phyloP scores from a whole-genome alignment of 352 stramenopile species.

The Pythium sukuiense region DNA sequence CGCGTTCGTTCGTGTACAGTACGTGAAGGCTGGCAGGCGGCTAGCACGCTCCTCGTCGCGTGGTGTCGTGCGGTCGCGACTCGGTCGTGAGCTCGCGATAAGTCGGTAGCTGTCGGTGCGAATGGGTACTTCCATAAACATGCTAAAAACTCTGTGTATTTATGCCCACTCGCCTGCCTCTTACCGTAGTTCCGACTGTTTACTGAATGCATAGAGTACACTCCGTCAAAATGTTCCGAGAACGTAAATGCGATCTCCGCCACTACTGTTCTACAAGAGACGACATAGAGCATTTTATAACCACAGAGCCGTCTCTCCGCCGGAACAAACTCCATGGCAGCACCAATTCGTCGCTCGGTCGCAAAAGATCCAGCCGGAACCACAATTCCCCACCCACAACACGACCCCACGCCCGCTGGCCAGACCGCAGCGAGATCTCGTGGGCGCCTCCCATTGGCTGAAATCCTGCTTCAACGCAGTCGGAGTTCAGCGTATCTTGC shows the following conservation, averaged over 20 bases:
- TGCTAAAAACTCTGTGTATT: slow-evolving; percentile 23
- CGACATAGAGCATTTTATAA: not conserved
- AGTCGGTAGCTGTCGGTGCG: not conserved
- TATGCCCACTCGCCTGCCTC: slow-evolving; percentile 9
- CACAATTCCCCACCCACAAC: slow-evolving; percentile 7
- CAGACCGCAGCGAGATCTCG: slow-evolving; percentile 21
- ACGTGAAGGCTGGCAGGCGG: no score
- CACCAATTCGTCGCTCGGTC: slow-evolving; percentile 12
- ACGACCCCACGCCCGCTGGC: slow-evolving; percentile 18
- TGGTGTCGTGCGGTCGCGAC: not conserved
- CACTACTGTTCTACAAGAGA: not conserved
- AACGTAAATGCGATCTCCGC: not conserved
- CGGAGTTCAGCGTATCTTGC: slow-evolving; percentile 1
- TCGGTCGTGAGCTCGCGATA: slow-evolving; percentile 5
- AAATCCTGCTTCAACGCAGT: slow-evolving; percentile 15
- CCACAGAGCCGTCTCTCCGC: not conserved
- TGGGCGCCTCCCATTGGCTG: slow-evolving; percentile 12
- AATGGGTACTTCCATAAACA: slow-evolving; percentile 11
- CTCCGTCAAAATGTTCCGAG: not conserved
- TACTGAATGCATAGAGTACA: not conserved
- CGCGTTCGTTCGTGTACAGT: not conserved
- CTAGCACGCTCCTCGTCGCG: not conserved
- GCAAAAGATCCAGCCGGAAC: slow-evolving; percentile 21
- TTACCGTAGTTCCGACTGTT: not conserved
- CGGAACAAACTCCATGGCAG: not conserved